These are phyloP conservation scores for Aegilops speltoides DNA, from an alignment of 176 grass and related monocot genomes.

Conservation along the genomic window DNA sequence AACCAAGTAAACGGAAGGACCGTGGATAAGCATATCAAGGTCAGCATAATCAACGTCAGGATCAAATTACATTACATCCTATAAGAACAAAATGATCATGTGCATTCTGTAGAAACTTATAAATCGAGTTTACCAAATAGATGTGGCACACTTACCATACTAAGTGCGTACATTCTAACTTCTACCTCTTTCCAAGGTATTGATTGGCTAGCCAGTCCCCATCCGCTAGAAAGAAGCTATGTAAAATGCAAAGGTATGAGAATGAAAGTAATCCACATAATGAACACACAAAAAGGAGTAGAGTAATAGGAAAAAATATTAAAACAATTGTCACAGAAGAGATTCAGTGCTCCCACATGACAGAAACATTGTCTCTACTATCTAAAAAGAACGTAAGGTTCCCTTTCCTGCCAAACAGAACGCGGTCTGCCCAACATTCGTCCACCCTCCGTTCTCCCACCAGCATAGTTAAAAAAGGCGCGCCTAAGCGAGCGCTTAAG, in stretches of 20 bases:
- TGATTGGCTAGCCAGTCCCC: constrained; percentile 62
- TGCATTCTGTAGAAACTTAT: background rate
- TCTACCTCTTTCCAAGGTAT: constrained; percentile 87
- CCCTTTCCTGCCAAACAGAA: too few relatives aligned
- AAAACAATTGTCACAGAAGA: background rate
- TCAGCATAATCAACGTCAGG: constrained; percentile 11
- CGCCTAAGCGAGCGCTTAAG: too few relatives aligned
- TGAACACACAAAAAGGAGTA: background rate
- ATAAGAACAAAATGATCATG: background rate
- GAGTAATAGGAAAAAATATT: constrained; percentile 21
- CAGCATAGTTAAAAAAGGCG: too few relatives aligned
- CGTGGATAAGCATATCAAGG: background rate
- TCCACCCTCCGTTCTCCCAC: too few relatives aligned
- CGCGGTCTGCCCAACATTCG: too few relatives aligned
- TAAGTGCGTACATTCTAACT: constrained; percentile 84
- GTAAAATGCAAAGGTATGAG: constrained; percentile 30
- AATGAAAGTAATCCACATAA: constrained; percentile 19
- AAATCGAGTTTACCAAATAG: constrained; percentile 23
- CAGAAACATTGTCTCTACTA: background rate
- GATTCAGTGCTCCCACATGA: constrained; percentile 6
- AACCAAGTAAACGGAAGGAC: background rate
- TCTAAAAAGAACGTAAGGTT: too few relatives aligned
- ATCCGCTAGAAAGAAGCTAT: constrained; percentile 70
- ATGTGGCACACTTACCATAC: constrained; percentile 60
- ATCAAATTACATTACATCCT: constrained; percentile 21